Evolutionary conservation across 2,329 filamentous ascomycete genomes (phyloP).

Genomic region (Blastomyces parvus): DNA sequence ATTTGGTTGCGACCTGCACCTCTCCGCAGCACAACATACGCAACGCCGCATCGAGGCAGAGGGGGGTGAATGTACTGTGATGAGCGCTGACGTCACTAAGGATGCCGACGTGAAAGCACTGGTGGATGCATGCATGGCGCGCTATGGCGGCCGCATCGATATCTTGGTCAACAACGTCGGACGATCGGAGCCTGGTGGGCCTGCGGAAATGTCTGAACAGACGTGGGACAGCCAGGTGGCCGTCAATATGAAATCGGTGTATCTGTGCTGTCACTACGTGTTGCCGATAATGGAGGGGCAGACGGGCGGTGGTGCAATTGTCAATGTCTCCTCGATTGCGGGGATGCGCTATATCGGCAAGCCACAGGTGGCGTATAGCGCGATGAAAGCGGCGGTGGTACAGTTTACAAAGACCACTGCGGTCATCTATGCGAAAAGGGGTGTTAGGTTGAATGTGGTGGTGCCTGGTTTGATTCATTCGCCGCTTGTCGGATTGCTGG

Average conservation of each 20-base stretch:
- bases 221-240: conserved; percentile 46
- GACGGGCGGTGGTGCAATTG: conserved; percentile 30
- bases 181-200: conserved; percentile 44
- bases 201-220: conserved; percentile 41
- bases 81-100: conserved; percentile 45
- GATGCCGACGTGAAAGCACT: conserved; percentile 44
- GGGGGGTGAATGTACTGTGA: conserved; percentile 31
- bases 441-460: conserved; percentile 46
- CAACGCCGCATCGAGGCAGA: conserved; percentile 31
- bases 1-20: conserved; percentile 43
- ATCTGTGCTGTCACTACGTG: conserved; percentile 44
- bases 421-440: conserved; percentile 32
- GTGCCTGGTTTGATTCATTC: conserved; percentile 51
- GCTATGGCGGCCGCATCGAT: conserved; percentile 47
- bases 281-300: conserved; percentile 48
- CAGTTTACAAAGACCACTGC: conserved; percentile 44
- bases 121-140: conserved; percentile 43
- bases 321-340: conserved; percentile 45
- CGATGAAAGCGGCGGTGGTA: conserved; percentile 44
- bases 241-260: conserved; percentile 49
- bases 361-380: conserved; percentile 47
- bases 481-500: conserved; percentile 40
- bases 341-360: conserved; percentile 45
- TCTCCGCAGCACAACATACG: conserved; percentile 34
- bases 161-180: conserved; percentile 55